These are phyloP conservation scores for Penicillium odoratum DNA, from an alignment of 495 filamentous ascomycete genomes.

Conservation along the genomic window DNA sequence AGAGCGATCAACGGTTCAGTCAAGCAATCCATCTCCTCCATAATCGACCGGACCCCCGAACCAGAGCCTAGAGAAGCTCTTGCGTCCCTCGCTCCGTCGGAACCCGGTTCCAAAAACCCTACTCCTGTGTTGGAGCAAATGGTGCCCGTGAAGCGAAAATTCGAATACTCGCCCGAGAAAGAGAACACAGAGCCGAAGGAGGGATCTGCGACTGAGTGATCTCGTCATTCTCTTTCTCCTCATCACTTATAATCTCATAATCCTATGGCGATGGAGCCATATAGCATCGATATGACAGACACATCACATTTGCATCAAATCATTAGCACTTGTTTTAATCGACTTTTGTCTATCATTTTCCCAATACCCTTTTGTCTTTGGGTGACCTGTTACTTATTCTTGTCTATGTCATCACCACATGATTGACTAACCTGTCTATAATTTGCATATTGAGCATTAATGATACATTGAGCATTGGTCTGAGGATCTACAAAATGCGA, in stretches of 20 bases:
- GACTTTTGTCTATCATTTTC: constrained; percentile 12
- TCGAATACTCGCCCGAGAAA: constrained; percentile 30
- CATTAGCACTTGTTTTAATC: constrained; percentile 5
- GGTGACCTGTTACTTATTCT: constrained; percentile 5
- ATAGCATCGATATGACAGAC: constrained; percentile 1
- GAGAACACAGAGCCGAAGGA: constrained; percentile 34
- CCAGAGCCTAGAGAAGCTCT: constrained; percentile 28
- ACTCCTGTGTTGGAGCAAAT: constrained; percentile 24
- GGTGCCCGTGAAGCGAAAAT: constrained; percentile 29
- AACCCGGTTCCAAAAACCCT: constrained; percentile 21
- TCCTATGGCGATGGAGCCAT: not conserved
- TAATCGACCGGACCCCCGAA: constrained; percentile 45
- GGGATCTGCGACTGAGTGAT: constrained; percentile 14
- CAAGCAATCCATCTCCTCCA: constrained; percentile 49
- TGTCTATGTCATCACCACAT: not conserved
- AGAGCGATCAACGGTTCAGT: constrained; percentile 31
- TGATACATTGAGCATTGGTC: constrained; percentile 8
- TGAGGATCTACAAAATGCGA: not conserved
- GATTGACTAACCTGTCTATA: constrained; percentile 11
- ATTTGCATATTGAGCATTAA: constrained; percentile 19
- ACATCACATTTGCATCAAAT: constrained; percentile 1
- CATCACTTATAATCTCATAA: not conserved
- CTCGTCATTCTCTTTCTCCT: not conserved
- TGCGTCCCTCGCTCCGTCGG: constrained; percentile 20
- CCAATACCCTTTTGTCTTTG: constrained; percentile 22